phyloP scores from a whole-genome alignment of 225 moss, liverwort and hornwort genomes.

The Ulota crispa region DNA sequence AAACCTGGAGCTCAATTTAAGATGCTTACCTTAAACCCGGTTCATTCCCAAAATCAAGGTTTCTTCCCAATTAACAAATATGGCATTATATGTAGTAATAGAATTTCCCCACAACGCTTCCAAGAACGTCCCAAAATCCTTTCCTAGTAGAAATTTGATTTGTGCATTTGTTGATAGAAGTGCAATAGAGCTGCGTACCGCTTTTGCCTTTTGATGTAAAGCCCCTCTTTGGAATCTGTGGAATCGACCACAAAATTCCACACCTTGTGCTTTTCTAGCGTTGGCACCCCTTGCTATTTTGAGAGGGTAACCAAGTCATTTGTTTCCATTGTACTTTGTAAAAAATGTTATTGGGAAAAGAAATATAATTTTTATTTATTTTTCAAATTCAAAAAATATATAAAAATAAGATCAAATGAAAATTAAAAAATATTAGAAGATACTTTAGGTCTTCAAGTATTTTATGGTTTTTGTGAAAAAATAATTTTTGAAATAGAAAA shows the following conservation, averaged over 20 bases:
- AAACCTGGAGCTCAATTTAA: too few relatives aligned
- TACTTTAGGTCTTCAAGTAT: too few relatives aligned
- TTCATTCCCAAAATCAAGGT: too few relatives aligned
- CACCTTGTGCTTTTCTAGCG: not conserved
- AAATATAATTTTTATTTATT: too few relatives aligned
- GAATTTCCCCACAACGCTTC: slow-evolving; percentile 48
- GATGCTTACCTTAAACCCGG: too few relatives aligned
- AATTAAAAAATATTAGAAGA: too few relatives aligned
- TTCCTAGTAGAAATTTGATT: slow-evolving; percentile 28
- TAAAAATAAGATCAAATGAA: too few relatives aligned
- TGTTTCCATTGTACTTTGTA: not conserved
- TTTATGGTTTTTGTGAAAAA: too few relatives aligned
- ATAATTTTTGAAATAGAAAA: too few relatives aligned
- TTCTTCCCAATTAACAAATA: too few relatives aligned
- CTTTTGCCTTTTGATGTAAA: slow-evolving; percentile 30
- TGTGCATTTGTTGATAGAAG: slow-evolving; percentile 35
- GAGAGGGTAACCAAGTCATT: slow-evolving; percentile 19
- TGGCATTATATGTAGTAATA: slow-evolving; percentile 53
- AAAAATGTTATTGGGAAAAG: too few relatives aligned
- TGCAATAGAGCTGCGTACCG: slow-evolving; percentile 34
- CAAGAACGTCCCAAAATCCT: slow-evolving; percentile 38
- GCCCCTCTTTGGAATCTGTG: slow-evolving; percentile 20
- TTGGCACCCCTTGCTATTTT: not conserved
- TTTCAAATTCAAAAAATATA: too few relatives aligned
- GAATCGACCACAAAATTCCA: slow-evolving; percentile 20